Evolutionary conservation across 2,329 filamentous ascomycete genomes (phyloP).

Genomic region (Alternaria angustiovoidea): DNA sequence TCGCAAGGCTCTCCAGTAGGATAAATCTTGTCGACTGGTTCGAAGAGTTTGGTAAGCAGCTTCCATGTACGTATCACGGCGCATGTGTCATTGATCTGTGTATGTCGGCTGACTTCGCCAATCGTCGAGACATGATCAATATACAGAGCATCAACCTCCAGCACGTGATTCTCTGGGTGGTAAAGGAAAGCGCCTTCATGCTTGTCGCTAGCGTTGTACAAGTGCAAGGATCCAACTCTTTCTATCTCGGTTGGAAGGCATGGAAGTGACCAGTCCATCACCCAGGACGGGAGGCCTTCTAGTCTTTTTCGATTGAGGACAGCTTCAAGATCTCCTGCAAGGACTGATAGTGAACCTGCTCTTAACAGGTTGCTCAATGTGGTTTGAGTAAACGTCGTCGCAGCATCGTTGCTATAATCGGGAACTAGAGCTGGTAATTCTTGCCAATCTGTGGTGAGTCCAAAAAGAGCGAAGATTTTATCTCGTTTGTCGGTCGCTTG

Average conservation of each 20-base stretch:
- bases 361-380: constrained; percentile 16
- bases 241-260: constrained; percentile 24
- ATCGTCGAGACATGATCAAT: constrained; percentile 18
- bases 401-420: constrained; percentile 17
- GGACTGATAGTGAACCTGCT: constrained; percentile 18
- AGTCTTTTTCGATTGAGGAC: constrained; percentile 23
- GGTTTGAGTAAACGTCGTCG: constrained; percentile 11
- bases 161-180: not conserved
- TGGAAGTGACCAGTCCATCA: constrained; percentile 33
- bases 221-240: constrained; percentile 21
- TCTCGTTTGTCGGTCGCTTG: constrained; percentile 32
- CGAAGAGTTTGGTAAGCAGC: constrained; percentile 5
- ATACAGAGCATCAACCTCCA: constrained; percentile 20
- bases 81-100: constrained; percentile 29
- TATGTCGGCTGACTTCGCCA: constrained; percentile 27
- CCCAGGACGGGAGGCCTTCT: constrained; percentile 26
- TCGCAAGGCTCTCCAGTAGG: constrained; percentile 22
- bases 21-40: constrained; percentile 4
- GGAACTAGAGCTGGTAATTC: constrained; percentile 15
- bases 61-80: constrained; percentile 26
- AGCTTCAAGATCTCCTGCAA: constrained; percentile 28
- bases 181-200: constrained; percentile 8
- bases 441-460: constrained; percentile 27
- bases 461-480: constrained; percentile 29
- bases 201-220: constrained; percentile 23